Percentiles rank a stretch among this genome's conserved stretches.
These are phyloP conservation scores for Samsoniella hepiali DNA, from an alignment of 2,329 filamentous ascomycete genomes.

Conservation along the genomic window DNA sequence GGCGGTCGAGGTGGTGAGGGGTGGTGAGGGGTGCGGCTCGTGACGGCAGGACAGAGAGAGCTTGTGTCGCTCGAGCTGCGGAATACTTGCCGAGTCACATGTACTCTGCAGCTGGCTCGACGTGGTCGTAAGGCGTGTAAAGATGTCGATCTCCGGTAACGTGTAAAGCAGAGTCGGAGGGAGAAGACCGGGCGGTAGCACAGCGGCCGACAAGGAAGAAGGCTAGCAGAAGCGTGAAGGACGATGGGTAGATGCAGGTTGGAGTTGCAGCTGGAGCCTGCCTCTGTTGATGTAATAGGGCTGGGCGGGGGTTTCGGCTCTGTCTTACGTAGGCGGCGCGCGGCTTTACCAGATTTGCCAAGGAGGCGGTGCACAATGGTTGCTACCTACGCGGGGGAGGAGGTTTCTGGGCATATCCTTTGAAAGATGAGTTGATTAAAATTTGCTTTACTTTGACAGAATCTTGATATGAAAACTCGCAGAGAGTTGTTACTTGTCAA, in stretches of 20 bases:
- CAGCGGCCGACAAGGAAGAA: neutral
- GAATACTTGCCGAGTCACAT: neutral
- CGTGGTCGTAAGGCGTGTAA: neutral
- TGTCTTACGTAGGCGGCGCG: constrained; percentile 6
- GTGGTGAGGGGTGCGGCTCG: constrained; percentile 1
- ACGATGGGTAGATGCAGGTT: constrained; percentile 6
- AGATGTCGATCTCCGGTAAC: neutral
- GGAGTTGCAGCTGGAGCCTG: neutral
- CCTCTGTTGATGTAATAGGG: neutral
- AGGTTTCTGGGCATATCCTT: too few species aligned
- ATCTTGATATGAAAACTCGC: too few species aligned
- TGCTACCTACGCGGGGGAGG: too few species aligned
- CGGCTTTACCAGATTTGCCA: neutral
- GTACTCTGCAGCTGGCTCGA: neutral
- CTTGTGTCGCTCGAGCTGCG: constrained; percentile 2
- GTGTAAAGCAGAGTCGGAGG: neutral
- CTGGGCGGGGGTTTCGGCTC: constrained; percentile 1
- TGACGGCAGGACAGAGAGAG: constrained; percentile 2
- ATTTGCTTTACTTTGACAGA: too few species aligned
- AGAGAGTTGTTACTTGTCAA: too few species aligned
- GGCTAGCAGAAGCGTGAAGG: neutral
- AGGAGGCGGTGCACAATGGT: neutral
- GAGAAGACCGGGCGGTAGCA: neutral
- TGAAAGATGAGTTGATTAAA: too few species aligned
- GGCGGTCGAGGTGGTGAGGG: neutral